These are phyloP conservation scores for Diospyros lotus DNA, from an alignment of 148 eudicot species.

Conservation along the genomic window DNA sequence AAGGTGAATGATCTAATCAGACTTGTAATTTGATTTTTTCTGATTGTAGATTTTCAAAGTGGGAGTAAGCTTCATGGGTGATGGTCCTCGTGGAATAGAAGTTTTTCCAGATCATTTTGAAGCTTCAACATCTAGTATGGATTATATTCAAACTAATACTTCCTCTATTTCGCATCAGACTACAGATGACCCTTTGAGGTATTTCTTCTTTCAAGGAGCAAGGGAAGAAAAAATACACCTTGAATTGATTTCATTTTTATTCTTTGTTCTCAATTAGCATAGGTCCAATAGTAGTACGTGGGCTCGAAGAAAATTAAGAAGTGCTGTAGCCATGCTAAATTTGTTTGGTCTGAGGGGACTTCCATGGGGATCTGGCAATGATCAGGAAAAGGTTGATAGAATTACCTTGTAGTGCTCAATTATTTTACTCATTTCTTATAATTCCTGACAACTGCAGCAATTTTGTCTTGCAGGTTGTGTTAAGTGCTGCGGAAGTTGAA, in stretches of 20 bases:
- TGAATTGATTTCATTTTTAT: constrained; percentile 21
- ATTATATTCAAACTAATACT: constrained; percentile 21
- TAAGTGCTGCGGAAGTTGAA: constrained; percentile 74
- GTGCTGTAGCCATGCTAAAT: constrained; percentile 69
- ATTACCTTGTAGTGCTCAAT: not conserved
- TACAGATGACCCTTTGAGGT: constrained; percentile 39
- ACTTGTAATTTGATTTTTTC: not conserved
- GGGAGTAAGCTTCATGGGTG: constrained; percentile 61
- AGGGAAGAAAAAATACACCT: not conserved
- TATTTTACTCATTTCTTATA: not conserved
- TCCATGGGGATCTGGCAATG: constrained; percentile 60
- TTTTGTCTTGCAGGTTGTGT: constrained; percentile 46
- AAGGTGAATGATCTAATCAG: not conserved
- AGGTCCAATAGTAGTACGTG: constrained; percentile 30
- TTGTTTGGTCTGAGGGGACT: constrained; percentile 59
- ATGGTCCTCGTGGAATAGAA: constrained; percentile 62
- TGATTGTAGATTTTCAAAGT: not conserved
- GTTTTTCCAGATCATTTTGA: constrained; percentile 69
- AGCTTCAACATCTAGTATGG: constrained; percentile 31
- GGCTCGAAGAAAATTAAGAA: constrained; percentile 45
- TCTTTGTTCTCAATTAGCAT: constrained; percentile 31
- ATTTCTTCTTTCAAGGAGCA: constrained; percentile 12
- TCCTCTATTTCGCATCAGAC: constrained; percentile 27
- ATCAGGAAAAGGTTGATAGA: constrained; percentile 68
- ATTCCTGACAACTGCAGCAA: not conserved